Evolutionary conservation across 352 stramenopile genomes (phyloP).

Genomic region (Phytophthora podocarpi): DNA sequence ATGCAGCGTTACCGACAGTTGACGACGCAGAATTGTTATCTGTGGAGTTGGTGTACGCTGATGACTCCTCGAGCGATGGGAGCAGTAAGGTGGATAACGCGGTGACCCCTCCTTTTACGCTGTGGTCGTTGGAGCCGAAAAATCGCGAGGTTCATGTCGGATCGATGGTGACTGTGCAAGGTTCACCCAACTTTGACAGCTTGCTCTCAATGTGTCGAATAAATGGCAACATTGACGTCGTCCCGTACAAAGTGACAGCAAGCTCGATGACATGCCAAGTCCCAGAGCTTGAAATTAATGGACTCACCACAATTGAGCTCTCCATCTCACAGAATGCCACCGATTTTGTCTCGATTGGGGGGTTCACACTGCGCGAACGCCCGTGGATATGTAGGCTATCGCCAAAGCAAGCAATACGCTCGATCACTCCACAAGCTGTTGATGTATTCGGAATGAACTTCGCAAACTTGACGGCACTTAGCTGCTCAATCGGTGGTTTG

Average conservation of each 20-base stretch:
- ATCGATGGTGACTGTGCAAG: conserved; percentile 30
- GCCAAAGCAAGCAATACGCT: conserved; percentile 15
- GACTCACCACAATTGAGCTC: conserved; percentile 2
- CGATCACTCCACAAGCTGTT: conserved; percentile 20
- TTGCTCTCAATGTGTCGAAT: conserved; percentile 24
- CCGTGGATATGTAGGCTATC: conserved; percentile 34
- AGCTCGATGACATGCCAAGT: conserved; percentile 31
- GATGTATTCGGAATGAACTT: conserved; percentile 43
- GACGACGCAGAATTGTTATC: conserved; percentile 19
- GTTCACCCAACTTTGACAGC: conserved; percentile 22
- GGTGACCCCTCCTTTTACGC: conserved; percentile 10
- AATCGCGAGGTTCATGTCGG: conserved; percentile 28
- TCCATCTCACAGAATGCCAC: conserved; percentile 34
- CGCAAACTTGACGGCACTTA: conserved; percentile 23
- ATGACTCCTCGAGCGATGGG: background rate
- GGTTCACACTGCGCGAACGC: conserved; percentile 13
- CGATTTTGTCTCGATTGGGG: conserved; percentile 21
- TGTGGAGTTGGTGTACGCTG: conserved; percentile 19
- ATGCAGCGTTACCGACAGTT: conserved; percentile 23
- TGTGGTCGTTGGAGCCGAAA: conserved; percentile 32
- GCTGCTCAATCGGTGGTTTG: conserved; percentile 21
- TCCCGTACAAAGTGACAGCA: conserved; percentile 19
- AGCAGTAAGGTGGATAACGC: conserved; percentile 10
- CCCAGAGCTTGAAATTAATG: conserved; percentile 22
- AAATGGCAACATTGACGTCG: conserved; percentile 5